phyloP scores from a whole-genome alignment of 2,329 filamentous ascomycete species.

The Volutella citrinella region DNA sequence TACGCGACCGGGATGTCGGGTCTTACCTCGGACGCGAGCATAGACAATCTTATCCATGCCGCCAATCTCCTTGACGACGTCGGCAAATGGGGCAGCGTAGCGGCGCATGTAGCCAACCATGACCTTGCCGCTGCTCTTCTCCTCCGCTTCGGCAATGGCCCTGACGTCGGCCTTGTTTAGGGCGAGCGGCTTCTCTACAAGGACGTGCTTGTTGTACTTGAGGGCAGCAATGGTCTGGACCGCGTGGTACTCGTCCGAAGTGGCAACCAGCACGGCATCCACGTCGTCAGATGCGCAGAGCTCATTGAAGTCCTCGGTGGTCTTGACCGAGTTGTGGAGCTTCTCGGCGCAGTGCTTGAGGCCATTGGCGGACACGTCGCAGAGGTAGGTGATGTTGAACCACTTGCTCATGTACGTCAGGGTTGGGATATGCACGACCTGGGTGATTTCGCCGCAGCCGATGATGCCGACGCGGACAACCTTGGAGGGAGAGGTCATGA shows the following conservation, averaged over 20 bases:
- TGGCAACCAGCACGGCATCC: conserved; percentile 53
- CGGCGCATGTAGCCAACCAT: conserved; percentile 62
- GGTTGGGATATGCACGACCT: conserved; percentile 52
- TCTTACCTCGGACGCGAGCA: conserved; percentile 41
- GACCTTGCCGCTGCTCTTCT: conserved; percentile 38
- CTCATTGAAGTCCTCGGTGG: conserved; percentile 36
- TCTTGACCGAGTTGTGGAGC: conserved; percentile 20
- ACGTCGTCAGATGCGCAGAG: conserved; percentile 41
- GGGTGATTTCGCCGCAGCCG: no score
- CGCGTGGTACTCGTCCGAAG: conserved; percentile 53
- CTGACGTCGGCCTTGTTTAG: conserved; percentile 45
- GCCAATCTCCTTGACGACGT: conserved; percentile 52
- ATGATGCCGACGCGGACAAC: no score
- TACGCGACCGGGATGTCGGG: no score
- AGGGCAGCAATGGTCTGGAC: conserved; percentile 50
- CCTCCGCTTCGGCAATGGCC: conserved; percentile 48
- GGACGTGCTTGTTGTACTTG: conserved; percentile 50
- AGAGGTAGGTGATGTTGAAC: conserved; percentile 47
- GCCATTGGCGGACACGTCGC: conserved; percentile 43
- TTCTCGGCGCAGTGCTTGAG: conserved; percentile 24
- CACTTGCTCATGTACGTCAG: conserved; percentile 41
- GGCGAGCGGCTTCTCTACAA: conserved; percentile 59
- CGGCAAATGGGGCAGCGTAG: conserved; percentile 54
- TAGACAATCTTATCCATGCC: conserved; percentile 52
- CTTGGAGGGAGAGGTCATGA: no score